Conservation (phyloP, 2,329 filamentous ascomycete genomes). For the Lizonia empirigonia region DNA sequence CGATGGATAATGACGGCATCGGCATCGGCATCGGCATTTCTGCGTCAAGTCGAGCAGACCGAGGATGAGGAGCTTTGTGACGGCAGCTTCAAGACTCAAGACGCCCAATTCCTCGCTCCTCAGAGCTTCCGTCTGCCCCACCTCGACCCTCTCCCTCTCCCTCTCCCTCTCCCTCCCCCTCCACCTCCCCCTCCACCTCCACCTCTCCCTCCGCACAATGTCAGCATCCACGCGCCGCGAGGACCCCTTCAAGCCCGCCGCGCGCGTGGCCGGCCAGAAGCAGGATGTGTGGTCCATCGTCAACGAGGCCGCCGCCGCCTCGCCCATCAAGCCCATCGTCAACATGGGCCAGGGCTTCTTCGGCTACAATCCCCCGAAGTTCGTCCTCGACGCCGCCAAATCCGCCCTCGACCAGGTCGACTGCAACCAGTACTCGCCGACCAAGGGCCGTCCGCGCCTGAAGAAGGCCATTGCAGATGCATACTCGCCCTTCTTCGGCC, state of each 20-base stretch:
- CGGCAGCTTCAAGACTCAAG: constrained; percentile 9
- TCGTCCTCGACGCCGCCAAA: constrained; percentile 91
- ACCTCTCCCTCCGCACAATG: constrained; percentile 38
- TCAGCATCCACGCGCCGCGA: constrained; percentile 42
- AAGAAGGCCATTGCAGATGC: constrained; percentile 92
- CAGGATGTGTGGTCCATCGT: constrained; percentile 70
- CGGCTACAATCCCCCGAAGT: constrained; percentile 91
- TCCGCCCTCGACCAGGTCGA: constrained; percentile 86
- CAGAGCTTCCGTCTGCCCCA: not conserved
- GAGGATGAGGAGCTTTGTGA: constrained; percentile 25
- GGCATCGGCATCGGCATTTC: too few relatives aligned
- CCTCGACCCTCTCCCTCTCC: not conserved
- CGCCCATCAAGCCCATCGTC: constrained; percentile 68
- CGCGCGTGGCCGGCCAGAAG: constrained; percentile 59
- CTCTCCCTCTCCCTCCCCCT: not conserved
- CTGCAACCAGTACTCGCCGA: constrained; percentile 98
- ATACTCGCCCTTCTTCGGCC: constrained; percentile 88
- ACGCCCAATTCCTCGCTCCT: not conserved
- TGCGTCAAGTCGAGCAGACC: too few relatives aligned
- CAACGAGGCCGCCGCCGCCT: constrained; percentile 69
- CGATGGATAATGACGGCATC: constrained; percentile 10
- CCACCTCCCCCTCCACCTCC: constrained; percentile 12
- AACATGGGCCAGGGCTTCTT: constrained; percentile 80
- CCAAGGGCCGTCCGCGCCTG: constrained; percentile 87
- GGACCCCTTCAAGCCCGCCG: constrained; percentile 59